Evolutionary conservation across 495 filamentous ascomycete genomes (phyloP), one percentile per base, ranked within the genome.

Genomic region (Penicillium flavigenum): DNA sequence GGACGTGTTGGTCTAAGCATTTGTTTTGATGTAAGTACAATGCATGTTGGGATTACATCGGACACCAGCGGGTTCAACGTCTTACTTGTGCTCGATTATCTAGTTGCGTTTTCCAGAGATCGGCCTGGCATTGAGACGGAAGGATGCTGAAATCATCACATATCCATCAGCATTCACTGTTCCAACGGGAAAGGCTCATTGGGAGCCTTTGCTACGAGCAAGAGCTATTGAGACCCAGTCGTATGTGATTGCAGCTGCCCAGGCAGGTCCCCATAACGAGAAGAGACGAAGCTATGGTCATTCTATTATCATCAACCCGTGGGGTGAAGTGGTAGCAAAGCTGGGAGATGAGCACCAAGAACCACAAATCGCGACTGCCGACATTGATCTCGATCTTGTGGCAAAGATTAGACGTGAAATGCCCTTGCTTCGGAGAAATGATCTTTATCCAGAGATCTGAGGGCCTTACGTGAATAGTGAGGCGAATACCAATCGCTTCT

Each of bases 141-240:
- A 85, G 56, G 79, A 80, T 27, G 90, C 89, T 14, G 83, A 96
- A 46, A 76, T 96, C 51, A 79, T 98, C 49, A 87, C 91, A 0
- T 97, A 89, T 70, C 94, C 93, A 3, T 91, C 87, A 1, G 93
- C 94, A 16, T 98, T 97, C 67, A 96, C 92, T 10, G 79, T 96
- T 2, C 87, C 87, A 2, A 97, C 94, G 0, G 93, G 94, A 0
- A 76, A 76, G 46, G 91, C 88, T 8, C 94, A 98, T 69, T 98
- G 93, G 93, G 83, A 88, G 59, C 70, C 80, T 0, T 72, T 98
- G 1, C 73, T 98, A 8, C 77, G 88, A 36, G 86, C 92, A 2
- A 79, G 93, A 50, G 94, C 93, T 9, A 91, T 98, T 51, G 94
- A 98, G 72, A 92, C 87, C 0, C 92, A 97, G 67, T 79, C 81